Conservation (phyloP, 2,329 filamentous ascomycete species). For the Cladophialophora immunda region DNA sequence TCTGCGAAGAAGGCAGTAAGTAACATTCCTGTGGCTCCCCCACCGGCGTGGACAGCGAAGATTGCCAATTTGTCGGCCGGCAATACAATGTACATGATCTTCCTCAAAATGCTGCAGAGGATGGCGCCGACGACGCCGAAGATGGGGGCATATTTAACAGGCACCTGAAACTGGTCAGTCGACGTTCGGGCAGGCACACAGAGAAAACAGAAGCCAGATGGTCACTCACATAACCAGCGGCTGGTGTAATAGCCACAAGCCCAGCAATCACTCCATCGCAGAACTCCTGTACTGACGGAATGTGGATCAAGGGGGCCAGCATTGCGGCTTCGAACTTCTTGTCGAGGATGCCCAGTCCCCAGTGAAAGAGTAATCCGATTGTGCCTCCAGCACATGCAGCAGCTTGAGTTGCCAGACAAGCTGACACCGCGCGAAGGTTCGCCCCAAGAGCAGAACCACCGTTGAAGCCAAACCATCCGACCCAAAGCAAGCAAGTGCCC, state of each 20-base stretch:
- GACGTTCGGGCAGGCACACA: neutral
- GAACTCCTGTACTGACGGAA: conserved; percentile 16
- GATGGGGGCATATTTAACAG: conserved; percentile 19
- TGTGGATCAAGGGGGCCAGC: conserved; percentile 6
- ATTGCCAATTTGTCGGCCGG: conserved; percentile 9
- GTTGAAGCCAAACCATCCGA: conserved; percentile 99
- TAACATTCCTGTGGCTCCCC: conserved; percentile 16
- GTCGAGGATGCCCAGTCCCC: neutral
- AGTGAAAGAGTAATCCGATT: conserved; percentile 18
- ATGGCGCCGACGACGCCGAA: conserved; percentile 19
- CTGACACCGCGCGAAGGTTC: conserved; percentile 92
- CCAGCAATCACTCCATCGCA: conserved; percentile 24
- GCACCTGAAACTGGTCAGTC: conserved; percentile 15
- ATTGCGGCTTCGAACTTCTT: neutral
- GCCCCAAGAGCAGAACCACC: conserved; percentile 93
- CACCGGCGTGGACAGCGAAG: conserved; percentile 19
- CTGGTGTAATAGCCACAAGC: conserved; percentile 17
- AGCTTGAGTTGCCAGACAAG: conserved; percentile 63
- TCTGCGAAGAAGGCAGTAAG: conserved; percentile 18
- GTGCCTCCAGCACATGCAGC: conserved; percentile 18
- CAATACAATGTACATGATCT: conserved; percentile 1
- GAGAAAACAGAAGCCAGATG: neutral
- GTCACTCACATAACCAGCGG: conserved; percentile 19
- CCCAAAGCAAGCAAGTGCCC: conserved; percentile 95
- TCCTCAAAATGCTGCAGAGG: conserved; percentile 14